A percentile compares a stretch with the other conserved stretches of the same genome.
Evolutionary conservation across 2,329 filamentous ascomycete species (phyloP).

Genomic region (Talaromyces verruculosus): DNA sequence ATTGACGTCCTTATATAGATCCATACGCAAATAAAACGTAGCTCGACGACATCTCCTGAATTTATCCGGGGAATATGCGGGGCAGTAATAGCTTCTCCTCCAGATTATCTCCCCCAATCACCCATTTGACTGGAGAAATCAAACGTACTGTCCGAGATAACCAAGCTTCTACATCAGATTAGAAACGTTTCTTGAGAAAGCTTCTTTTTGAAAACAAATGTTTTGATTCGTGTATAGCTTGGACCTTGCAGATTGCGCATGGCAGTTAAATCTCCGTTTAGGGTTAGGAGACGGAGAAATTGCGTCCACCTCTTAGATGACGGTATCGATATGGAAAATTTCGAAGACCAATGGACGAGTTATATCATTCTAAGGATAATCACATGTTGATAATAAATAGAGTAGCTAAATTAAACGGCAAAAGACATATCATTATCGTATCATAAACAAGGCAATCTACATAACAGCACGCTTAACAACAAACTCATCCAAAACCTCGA

Average conservation of each 20-base stretch:
- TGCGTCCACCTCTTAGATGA: constrained; percentile 29
- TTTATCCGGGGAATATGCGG: constrained; percentile 13
- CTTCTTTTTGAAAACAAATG: neutral
- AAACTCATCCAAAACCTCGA: constrained; percentile 22
- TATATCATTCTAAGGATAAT: neutral
- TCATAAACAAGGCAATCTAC: constrained; percentile 13
- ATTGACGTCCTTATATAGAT: neutral
- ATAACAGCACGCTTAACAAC: constrained; percentile 30
- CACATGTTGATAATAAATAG: neutral
- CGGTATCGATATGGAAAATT: neutral
- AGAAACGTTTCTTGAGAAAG: neutral
- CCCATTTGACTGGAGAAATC: neutral
- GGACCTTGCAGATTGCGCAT: neutral
- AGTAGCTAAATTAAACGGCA: too few relatives aligned
- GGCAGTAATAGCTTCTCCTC: neutral
- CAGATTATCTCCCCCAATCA: neutral
- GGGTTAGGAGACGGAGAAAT: constrained; percentile 27
- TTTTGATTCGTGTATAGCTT: constrained; percentile 1
- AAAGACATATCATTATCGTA: neutral
- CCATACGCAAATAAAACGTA: neutral
- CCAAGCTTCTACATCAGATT: neutral
- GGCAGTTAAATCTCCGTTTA: neutral
- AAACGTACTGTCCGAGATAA: neutral
- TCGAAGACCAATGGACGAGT: neutral
- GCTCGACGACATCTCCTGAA: neutral